Evolutionary conservation across 305 asterid species (phyloP), one percentile per base, ranked within the genome.

Genomic region (Euphrasia arctica): DNA sequence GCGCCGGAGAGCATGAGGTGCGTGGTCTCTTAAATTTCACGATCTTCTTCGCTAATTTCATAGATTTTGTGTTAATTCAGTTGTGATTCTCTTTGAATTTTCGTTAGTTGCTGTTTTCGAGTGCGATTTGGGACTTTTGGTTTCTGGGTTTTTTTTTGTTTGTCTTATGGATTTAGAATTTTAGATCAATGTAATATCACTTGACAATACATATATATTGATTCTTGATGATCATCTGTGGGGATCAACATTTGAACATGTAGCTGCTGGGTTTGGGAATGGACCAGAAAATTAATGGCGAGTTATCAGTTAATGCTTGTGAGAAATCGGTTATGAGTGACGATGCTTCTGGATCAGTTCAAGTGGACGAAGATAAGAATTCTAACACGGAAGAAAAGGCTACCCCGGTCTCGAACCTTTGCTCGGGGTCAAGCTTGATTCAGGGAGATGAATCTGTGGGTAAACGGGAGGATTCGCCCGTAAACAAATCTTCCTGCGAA

Each of bases 1-100:
- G 80, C 80, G 14, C 74, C 74, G 5, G 87, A 83, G 82, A 80
- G 93, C 78, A 80, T 89, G 96, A 86, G 96, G 96, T 86, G 68
- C 14, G 75, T 58, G 54, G 58, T 58, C 11, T 45, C n/a, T 52
- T 51, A 22, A 39, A 34, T 70, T 39, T 57, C 56, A 14, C 62
- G 60, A 29, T 5, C 41, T 34, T 52, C 29, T 14, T 31, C 34
- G 34, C 45, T 28, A 5, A 57, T 55, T 43, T 34, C 59, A 18
- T 63, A 56, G 54, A 36, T 42, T 54, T 62, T 61, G 28, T 51
- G 15, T 50, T 31, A 51, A 55, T 18, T 31, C 9, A 25, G 70
- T 25, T 64, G 15, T 58, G 9, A 18, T 47, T 14, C 14, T 60
- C 5, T 11, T 64, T 15, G 60, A 58, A 15, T 28, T 22, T 63